phyloP scores from a whole-genome alignment of 176 grass and related monocot genomes.

The Lolium rigidum region DNA sequence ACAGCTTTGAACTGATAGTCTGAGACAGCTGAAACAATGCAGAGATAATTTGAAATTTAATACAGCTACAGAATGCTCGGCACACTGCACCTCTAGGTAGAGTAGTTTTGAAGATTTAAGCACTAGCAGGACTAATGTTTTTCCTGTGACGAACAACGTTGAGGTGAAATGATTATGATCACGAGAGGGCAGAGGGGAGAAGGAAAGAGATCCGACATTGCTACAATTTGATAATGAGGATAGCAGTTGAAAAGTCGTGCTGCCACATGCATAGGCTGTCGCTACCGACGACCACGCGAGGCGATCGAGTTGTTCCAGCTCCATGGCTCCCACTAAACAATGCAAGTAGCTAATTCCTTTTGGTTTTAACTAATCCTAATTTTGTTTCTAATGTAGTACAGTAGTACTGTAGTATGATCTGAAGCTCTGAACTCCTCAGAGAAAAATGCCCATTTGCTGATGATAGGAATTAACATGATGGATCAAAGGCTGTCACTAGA shows the following conservation, averaged over 20 bases:
- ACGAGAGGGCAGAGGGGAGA: not conserved
- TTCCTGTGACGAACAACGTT: too few relatives aligned
- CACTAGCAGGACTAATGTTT: too few relatives aligned
- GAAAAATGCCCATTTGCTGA: not conserved
- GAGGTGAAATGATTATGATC: not conserved
- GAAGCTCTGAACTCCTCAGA: not conserved
- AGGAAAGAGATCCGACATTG: conserved; percentile 39
- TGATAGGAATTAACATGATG: not conserved
- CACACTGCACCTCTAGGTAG: not conserved
- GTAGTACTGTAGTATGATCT: not conserved
- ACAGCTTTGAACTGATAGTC: too few relatives aligned
- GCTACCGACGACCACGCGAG: conserved; percentile 55
- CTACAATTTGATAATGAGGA: conserved; percentile 51
- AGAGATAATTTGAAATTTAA: not conserved
- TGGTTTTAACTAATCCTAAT: conserved; percentile 6
- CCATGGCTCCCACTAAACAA: conserved; percentile 32
- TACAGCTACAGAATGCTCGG: not conserved
- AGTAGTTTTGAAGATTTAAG: not conserved
- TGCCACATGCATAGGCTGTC: conserved; percentile 49
- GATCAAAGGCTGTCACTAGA: not conserved
- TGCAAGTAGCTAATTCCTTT: conserved; percentile 15
- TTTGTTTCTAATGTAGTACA: not conserved
- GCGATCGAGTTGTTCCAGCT: conserved; percentile 50
- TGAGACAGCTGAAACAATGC: not conserved
- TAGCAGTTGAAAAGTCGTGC: conserved; percentile 49